Evolutionary conservation across 2,329 filamentous ascomycete genomes (phyloP), one percentile per base, ranked within the genome.

Genomic region (Penicillium vulpinum): DNA sequence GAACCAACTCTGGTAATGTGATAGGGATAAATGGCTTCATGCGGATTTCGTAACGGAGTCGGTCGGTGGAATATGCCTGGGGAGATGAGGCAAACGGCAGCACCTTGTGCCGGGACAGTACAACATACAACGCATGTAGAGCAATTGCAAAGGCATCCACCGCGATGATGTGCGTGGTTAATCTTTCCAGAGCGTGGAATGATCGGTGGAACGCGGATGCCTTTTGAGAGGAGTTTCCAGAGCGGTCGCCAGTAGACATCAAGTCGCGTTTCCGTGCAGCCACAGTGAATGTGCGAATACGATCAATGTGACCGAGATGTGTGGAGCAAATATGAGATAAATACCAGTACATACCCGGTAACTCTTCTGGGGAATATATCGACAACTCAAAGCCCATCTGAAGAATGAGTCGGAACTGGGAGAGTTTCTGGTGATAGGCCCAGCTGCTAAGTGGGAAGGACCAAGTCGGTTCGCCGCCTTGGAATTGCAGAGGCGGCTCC

Each of bases 341-440:
- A 72, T 96, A 92, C 86, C 89, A 94, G 73, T 97, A 97, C 89
- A 97, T 96, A 24, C 86, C 87, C 0, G 87, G 84, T 10, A 94
- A 81, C 73, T 99, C 94, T 71, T 96, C 89, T 0, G 86, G 82
- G 51, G 93, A 87, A 73, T 97, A 97, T 10, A 96, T 85, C 41
- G 93, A 88, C 13, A 97, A 86, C 74, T 99, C 94, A 72, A 99
- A 97, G 13, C 95, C 94, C 31, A 97, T 85, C 69, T 97, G 90
- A 16, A 97, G 82, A 44, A 95, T 88, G 80, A 87, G 89, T 70
- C 93, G 88, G 82, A 97, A 91, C 67, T 93, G 85, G 29, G 84
- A 85, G n/a, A 97, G 81, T 73, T 97, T 97, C 75, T 96, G 90
- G 58, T 92, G 84, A 67, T 93, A 95, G 0, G 88, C 85, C 94